Evolutionary conservation across 805 yeast species (phyloP).

Genomic region (Saturnispora ahearnii): DNA sequence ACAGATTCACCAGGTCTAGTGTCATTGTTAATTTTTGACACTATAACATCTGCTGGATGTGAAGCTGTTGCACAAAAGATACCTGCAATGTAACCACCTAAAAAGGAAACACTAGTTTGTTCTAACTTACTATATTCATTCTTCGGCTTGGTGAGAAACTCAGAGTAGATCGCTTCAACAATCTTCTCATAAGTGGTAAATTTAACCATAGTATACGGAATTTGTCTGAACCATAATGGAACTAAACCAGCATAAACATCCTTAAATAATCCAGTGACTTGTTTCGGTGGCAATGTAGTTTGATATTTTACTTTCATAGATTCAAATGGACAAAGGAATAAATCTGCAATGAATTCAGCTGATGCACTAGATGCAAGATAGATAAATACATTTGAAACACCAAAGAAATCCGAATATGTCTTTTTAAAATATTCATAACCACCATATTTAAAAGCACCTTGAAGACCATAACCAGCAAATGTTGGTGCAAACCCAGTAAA

Average conservation of each 20-base stretch:
- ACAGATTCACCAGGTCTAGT: constrained; percentile 55
- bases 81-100: constrained; percentile 97
- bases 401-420: constrained; percentile 57
- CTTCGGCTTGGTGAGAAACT: constrained; percentile 58
- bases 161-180: constrained; percentile 68
- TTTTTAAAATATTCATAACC: constrained; percentile 87
- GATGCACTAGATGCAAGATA: constrained; percentile 82
- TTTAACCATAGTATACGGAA: constrained; percentile 98
- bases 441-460: constrained; percentile 97
- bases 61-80: constrained; percentile 91
- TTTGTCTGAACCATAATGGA: constrained; percentile 93
- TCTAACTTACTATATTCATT: constrained; percentile 59
- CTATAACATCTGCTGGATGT: constrained; percentile 99
- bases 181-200: constrained; percentile 91
- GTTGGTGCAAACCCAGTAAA: constrained; percentile 92
- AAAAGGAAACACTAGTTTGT: constrained; percentile 91
- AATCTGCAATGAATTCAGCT: constrained; percentile 90
- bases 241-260: constrained; percentile 74
- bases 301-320: constrained; percentile 92
- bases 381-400: constrained; percentile 63
- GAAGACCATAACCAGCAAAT: constrained; percentile 83
- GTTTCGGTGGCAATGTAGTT: constrained; percentile 80
- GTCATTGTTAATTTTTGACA: constrained; percentile 78
- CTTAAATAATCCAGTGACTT: constrained; percentile 55
- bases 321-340: constrained; percentile 87